These are phyloP conservation scores for Pyricularia pennisetigena DNA, from an alignment of 2,329 filamentous ascomycete species.

Conservation along the genomic window DNA sequence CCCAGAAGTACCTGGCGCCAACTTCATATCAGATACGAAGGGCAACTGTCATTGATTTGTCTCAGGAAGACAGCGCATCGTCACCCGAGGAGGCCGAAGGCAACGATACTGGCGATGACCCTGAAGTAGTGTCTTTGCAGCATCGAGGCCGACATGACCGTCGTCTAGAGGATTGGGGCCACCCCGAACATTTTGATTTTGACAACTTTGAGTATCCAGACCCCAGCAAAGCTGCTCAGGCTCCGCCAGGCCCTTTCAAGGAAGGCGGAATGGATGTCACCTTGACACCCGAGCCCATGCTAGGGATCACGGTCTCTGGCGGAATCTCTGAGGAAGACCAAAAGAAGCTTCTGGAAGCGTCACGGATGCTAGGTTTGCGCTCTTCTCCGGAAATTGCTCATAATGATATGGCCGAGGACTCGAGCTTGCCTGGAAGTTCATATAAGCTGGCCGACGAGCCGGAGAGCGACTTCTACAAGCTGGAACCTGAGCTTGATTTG, in stretches of 20 bases:
- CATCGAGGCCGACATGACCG: neutral
- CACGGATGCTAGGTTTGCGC: neutral
- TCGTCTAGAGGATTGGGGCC: neutral
- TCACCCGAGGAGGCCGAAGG: neutral
- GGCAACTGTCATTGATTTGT: slow-evolving; percentile 1
- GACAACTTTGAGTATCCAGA: neutral
- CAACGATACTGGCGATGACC: neutral
- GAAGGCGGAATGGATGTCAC: neutral
- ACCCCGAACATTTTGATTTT: neutral
- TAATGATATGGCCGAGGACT: neutral
- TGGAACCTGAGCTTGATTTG: neutral
- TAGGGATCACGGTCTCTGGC: neutral
- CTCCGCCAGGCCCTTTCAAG: neutral
- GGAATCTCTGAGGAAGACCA: neutral
- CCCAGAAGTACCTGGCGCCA: neutral
- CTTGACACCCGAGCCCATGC: neutral
- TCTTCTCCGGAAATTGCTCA: neutral
- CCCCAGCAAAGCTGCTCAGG: neutral
- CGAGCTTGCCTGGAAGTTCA: neutral
- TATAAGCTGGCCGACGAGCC: neutral
- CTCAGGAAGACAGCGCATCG: neutral
- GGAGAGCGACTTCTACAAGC: neutral
- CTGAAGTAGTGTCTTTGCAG: too few species aligned
- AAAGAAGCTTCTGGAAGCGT: neutral
- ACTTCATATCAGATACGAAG: neutral